Evolutionary conservation across 805 yeast species (phyloP), one percentile per base, ranked within the genome.

Genomic region (Maudiozyma pseudohumilis): DNA sequence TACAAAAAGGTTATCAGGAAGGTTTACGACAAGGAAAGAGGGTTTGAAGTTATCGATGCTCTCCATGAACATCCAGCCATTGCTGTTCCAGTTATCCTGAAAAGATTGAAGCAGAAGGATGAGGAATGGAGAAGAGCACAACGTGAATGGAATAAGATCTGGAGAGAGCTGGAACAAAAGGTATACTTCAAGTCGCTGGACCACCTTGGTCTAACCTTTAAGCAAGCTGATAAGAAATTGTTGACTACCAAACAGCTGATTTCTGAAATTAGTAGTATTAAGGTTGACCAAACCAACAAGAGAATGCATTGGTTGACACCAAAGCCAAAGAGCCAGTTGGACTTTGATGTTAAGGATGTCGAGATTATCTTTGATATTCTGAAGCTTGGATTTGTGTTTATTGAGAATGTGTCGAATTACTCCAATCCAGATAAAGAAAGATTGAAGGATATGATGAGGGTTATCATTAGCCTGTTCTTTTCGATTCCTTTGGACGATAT

Each of bases 111-210:
- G 62, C 97, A 92, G 62, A 92, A 92, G 62, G 97, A 92, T 57
- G 97, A 92, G 61, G 98, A 92, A 62, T 92, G 99, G 99, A 83
- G 86, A 60, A 75, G 96, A 44, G 88, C 96, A 2, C 98, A 89
- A 53, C 76, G 97, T 51, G 97, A 92, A 59, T 92, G 98, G 97
- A 89, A 89, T 63, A 89, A 89, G 57, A 94, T 87, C 11, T 92
- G 99, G 99, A 77, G 99, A 55, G 97, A 89, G 62, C 77, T 94
- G 63, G 98, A 92, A 60, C 95, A 88, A 55, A 88, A 86, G 52
- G 95, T 87, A 0, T 88, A 83, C 59, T 85, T 77, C 66, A 92
- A 92, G 60, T 84, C 96, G 2, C 68, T 92, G 47, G 99, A 92
- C 58, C 98, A 92, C 59, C 66, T 89, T 44, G 98, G 99, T 1